A percentile compares a stretch with the other conserved stretches of the same genome.
phyloP scores from a whole-genome alignment of 2,329 filamentous ascomycete genomes.

The Aspergillus cejpii region DNA sequence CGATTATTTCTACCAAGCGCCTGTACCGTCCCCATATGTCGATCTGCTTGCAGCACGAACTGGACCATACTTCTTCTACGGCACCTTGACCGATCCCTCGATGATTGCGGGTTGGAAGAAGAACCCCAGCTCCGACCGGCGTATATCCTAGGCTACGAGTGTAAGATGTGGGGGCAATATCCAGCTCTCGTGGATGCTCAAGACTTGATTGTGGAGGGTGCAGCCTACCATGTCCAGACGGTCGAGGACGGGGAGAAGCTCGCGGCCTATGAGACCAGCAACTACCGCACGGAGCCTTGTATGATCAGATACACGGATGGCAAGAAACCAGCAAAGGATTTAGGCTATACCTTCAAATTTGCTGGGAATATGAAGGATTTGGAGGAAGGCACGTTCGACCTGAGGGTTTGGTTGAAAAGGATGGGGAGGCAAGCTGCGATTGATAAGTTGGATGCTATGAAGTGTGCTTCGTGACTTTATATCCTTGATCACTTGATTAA shows the following conservation, averaged over 20 bases:
- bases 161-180: slow-evolving; percentile 28
- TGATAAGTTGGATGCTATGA: not conserved
- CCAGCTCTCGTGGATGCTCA: slow-evolving; percentile 20
- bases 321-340: slow-evolving; percentile 8
- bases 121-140: slow-evolving; percentile 18
- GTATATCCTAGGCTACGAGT: slow-evolving; percentile 20
- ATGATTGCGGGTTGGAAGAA: slow-evolving; percentile 19
- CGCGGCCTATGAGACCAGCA: slow-evolving; percentile 21
- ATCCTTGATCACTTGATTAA: too few relatives aligned
- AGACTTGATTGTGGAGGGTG: slow-evolving; percentile 16
- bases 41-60: slow-evolving; percentile 11
- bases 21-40: not conserved
- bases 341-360: slow-evolving; percentile 17
- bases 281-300: slow-evolving; percentile 13
- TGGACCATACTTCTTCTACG: slow-evolving; percentile 36
- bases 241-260: slow-evolving; percentile 17
- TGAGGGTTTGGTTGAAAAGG: slow-evolving; percentile 14
- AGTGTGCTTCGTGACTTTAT: too few relatives aligned
- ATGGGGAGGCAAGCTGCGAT: slow-evolving; percentile 8
- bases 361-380: slow-evolving; percentile 16
- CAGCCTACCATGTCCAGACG: slow-evolving; percentile 20
- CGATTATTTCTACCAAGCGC: slow-evolving; percentile 5
- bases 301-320: slow-evolving; percentile 16
- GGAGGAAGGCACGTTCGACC: slow-evolving; percentile 17
- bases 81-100: slow-evolving; percentile 29